phyloP scores from a whole-genome alignment of 305 asterid species.

The Fraxinus platypoda region DNA sequence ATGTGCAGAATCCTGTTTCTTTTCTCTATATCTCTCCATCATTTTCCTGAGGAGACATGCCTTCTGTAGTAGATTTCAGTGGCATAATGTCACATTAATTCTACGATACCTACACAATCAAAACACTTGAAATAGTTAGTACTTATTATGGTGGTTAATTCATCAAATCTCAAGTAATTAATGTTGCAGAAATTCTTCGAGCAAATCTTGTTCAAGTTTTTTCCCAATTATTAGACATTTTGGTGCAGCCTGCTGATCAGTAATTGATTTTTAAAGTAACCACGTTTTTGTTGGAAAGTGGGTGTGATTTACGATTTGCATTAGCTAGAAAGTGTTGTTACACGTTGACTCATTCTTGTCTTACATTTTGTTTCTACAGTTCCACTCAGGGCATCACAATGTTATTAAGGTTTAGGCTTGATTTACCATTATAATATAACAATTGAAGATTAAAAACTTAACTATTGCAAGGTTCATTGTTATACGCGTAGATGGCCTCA shows the following conservation, averaged over 20 bases:
- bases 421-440: not conserved
- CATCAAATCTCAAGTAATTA: not conserved
- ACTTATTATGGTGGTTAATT: not conserved
- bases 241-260: not conserved
- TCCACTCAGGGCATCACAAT: conserved; percentile 15
- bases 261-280: not conserved
- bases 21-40: not conserved
- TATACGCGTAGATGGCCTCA: not conserved
- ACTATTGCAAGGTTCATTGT: not conserved
- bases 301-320: not conserved
- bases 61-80: not conserved
- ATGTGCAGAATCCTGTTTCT: not conserved
- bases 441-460: not conserved
- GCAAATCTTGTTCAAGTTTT: not conserved
- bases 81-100: not conserved
- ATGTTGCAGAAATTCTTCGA: not conserved
- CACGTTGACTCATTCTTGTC: not conserved
- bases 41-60: not conserved
- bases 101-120: not conserved
- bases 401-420: conserved; percentile 9
- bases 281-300: conserved; percentile 11
- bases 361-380: conserved; percentile 1
- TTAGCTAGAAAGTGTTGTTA: not conserved
- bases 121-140: not conserved
- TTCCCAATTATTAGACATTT: not conserved